Evolutionary conservation across 768 basidiomycete genomes (phyloP), one percentile per base, ranked within the genome.

Genomic region (Rhizopogon vesiculosus): DNA sequence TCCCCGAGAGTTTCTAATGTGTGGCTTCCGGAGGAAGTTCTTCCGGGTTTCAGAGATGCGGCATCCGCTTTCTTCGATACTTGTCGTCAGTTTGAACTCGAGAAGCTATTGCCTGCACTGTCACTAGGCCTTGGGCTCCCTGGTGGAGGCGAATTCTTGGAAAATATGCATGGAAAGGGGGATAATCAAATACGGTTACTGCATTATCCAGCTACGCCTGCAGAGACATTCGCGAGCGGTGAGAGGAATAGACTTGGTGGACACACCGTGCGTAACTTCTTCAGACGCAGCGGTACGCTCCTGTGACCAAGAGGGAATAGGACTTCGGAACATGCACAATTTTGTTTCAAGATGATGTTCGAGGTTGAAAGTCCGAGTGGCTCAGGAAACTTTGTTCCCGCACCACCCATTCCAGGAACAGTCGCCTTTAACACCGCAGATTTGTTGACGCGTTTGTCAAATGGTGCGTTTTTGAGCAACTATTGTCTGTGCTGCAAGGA

Each of bases 321-420:
- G 85, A 87, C 64, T 86, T 79, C 56, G 76, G 78, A 3, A 79
- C 74, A 0, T 70, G 84, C n/a, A 87, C 84, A 50, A 66, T 85
- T 6, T 67, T 87, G 3, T 72, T 85, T 49, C 85, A 86, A 66
- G 83, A 86, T 60, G 72, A 77, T 5, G 73, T 78, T 2, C 3
- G 83, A 87, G 61, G 78, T 86, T 5, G 81, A 85, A 62, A 76
- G 80, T 61, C 81, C 82, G 0, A 67, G 72, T 41, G 61, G 66
- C 18, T 75, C 79, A 5, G 81, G 79, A 1, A 51, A 65, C 42
- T 79, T 78, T 59, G 54, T 66, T 70, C 67, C 74, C 31, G 78
- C 73, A 0, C 69, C 73, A 4, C 76, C 80, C 1, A 56, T 82
- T 16, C 71, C 74, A 8, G 78, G 76, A 3, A 70, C 79, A 0